A percentile compares a stretch with the other conserved stretches of the same genome.
Evolutionary conservation across 169 alveolate species (phyloP).

Genomic region (Plasmodium vivax): DNA sequence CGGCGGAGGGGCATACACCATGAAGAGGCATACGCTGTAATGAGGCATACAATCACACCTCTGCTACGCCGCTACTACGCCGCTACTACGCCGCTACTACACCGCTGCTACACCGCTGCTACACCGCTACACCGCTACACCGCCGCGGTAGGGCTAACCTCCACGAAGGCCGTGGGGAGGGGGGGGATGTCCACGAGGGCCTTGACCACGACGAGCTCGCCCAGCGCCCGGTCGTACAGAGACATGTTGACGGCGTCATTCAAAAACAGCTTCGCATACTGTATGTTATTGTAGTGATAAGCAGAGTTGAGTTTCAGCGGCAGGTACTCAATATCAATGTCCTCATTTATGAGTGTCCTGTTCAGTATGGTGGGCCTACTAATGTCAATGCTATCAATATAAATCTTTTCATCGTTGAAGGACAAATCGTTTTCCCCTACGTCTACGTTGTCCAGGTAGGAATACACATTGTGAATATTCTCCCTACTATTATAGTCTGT

Average conservation of each 20-base stretch:
- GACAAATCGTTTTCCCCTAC: constrained; percentile 75
- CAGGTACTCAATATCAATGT: constrained; percentile 68
- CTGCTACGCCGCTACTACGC: no score
- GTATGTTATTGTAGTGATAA: constrained; percentile 44
- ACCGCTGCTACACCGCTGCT: no score
- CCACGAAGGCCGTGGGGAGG: constrained; percentile 47
- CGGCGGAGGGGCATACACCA: neutral
- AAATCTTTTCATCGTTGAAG: constrained; percentile 43
- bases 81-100: no score
- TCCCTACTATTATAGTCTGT: constrained; percentile 66
- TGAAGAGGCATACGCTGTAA: neutral
- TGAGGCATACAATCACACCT: no score
- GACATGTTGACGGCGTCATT: constrained; percentile 72
- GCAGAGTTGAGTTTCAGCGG: constrained; percentile 68
- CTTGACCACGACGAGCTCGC: constrained; percentile 73
- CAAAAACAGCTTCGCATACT: constrained; percentile 66
- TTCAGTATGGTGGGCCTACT: constrained; percentile 71
- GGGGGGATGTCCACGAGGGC: constrained; percentile 66
- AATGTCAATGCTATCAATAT: constrained; percentile 64
- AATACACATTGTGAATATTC: constrained; percentile 67
- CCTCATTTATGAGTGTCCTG: constrained; percentile 44
- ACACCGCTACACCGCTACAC: no score
- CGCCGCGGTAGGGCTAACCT: constrained; percentile 7
- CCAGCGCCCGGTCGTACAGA: constrained; percentile 67
- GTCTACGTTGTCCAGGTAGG: constrained; percentile 65